Conservation (phyloP, 345 rosid species). For the Boechera stricta region DNA sequence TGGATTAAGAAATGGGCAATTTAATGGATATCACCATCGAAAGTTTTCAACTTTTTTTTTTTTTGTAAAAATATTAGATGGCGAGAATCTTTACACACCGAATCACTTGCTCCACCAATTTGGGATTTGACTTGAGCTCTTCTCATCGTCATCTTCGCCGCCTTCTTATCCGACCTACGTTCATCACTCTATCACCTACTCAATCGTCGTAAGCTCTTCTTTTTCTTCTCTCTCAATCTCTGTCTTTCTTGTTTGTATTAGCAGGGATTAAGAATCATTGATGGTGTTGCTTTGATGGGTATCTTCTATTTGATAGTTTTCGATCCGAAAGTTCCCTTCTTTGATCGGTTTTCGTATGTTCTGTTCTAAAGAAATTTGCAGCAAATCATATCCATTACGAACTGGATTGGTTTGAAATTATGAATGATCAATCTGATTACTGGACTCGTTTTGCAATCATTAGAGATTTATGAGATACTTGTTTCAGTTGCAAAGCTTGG, state of each 20-base stretch:
- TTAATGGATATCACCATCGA: constrained; percentile 4
- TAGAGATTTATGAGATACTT: not conserved
- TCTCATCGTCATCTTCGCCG: constrained; percentile 25
- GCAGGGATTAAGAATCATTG: constrained; percentile 1
- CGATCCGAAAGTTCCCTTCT: constrained; percentile 23
- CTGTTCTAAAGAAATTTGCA: constrained; percentile 7
- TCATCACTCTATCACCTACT: constrained; percentile 27
- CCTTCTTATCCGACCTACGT: not conserved
- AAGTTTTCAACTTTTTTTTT: not conserved
- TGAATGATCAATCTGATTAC: not conserved
- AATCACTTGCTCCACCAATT: constrained; percentile 34
- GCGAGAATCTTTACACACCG: constrained; percentile 38
- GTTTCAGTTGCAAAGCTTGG: constrained; percentile 46
- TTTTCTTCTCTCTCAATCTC: constrained; percentile 1
- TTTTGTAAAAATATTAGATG: constrained; percentile 26
- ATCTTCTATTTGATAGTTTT: constrained; percentile 2
- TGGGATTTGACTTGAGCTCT: constrained; percentile 36
- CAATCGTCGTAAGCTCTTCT: constrained; percentile 44
- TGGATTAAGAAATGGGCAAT: not conserved
- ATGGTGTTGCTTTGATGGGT: constrained; percentile 23
- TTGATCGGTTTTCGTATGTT: constrained; percentile 23
- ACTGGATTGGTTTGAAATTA: not conserved
- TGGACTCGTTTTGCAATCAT: not conserved
- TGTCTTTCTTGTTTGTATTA: constrained; percentile 14
- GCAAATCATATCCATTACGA: not conserved